These are phyloP conservation scores for Priceomyces fermenticarens DNA, from an alignment of 805 yeast genomes.

Conservation along the genomic window DNA sequence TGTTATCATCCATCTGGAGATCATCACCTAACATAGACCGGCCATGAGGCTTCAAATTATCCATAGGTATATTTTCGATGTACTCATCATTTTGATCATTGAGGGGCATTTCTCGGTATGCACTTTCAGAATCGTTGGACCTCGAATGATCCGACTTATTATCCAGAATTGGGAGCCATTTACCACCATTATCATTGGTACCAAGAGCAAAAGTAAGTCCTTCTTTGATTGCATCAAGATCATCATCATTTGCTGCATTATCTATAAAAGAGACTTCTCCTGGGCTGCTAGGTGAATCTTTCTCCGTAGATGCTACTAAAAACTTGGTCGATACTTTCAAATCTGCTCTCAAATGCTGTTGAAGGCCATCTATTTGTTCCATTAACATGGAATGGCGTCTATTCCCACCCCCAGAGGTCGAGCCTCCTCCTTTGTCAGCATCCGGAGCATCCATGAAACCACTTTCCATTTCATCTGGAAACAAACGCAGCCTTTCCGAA, in stretches of 20 bases:
- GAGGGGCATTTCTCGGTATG: neutral
- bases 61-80: constrained; percentile 18
- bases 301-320: neutral
- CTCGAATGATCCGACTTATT: neutral
- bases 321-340: neutral
- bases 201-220: constrained; percentile 37
- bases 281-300: neutral
- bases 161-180: constrained; percentile 27
- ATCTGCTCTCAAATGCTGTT: neutral
- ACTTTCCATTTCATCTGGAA: neutral
- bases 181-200: constrained; percentile 15
- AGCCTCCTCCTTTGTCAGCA: neutral
- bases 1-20: too few relatives aligned
- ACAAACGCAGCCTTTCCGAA: constrained; percentile 1
- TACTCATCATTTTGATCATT: constrained; percentile 3
- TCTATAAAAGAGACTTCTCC: constrained; percentile 15
- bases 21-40: too few relatives aligned
- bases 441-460: neutral
- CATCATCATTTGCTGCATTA: constrained; percentile 25
- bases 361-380: constrained; percentile 8
- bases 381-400: neutral
- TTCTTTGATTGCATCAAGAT: constrained; percentile 29
- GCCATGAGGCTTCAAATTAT: constrained; percentile 5
- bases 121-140: neutral
- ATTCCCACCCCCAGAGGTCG: neutral